Base-by-base conservation (phyloP, 2,329 filamentous ascomycete species). In the Fusarium hostae region DNA sequence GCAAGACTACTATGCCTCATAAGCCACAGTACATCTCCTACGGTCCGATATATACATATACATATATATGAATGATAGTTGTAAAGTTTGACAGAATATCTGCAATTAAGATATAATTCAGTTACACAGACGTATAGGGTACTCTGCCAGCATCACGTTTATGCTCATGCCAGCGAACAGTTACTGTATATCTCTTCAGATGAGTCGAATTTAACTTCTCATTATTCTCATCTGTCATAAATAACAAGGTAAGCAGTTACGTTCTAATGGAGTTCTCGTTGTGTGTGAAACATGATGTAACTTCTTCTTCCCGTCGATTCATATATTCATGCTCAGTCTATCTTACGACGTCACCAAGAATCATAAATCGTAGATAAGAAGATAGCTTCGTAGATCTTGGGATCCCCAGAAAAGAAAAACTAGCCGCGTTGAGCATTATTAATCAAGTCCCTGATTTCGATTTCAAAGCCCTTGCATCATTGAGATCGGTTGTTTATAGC, bases 391-490 rank as follows among this genome's bases (percentile, higher is more conserved):
- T 24, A 37, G 16, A 35, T 20, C 3, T 50, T 10, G 5, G 16
- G 20, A 26, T 3, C 18, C 48, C 9, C 1, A 13, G 37, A 2
- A 32, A 28, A 55, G 20, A 20, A 30, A 15, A 5, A 24, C 16
- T 45, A 32, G 16, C 28, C 2, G 2, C 9, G 2, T 45, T n/a
- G 12, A 34, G 12, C 12, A 61, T 61, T 37, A 50, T 50, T 40
- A 55, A 62, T 66, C 35, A 43, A 8, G 10, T 12, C 15, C 28
- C 43, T 20, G 34, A 37, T 39, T n/a, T 51, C 9, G 13, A 52
- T 48, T 22, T 35, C 26, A 47, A 63, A 43, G 32, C 37, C 45
- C 20, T 30, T 51, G 48, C 35, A 63, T 50, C 63, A 47, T 51
- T 15, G 34, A 56, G 28, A 34, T 52, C 26, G 44, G 24, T 26